Evolutionary conservation across 768 basidiomycete genomes (phyloP).

Genomic region (Rhizopogon vesiculosus): DNA sequence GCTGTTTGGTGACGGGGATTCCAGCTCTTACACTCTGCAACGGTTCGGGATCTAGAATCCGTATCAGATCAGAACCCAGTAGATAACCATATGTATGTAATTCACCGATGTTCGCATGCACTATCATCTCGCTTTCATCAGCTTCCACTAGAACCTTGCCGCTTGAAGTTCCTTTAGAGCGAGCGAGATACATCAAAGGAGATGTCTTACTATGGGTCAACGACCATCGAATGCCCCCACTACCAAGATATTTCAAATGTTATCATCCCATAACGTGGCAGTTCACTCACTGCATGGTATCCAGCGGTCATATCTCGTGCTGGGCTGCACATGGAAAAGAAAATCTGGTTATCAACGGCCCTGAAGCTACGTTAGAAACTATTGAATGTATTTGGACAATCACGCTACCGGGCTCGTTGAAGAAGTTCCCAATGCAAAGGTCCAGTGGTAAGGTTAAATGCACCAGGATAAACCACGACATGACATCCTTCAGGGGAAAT

Average conservation of each 20-base stretch:
- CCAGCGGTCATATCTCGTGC: slow-evolving; percentile 77
- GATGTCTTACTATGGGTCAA: slow-evolving; percentile 76
- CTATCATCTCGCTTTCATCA: slow-evolving; percentile 70
- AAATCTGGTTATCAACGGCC: slow-evolving; percentile 97
- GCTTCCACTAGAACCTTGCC: slow-evolving; percentile 73
- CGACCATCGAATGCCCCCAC: slow-evolving; percentile 90
- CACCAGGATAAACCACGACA: slow-evolving; percentile 86
- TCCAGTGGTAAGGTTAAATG: slow-evolving; percentile 95
- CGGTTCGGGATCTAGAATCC: slow-evolving; percentile 51
- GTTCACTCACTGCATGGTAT: slow-evolving; percentile 77
- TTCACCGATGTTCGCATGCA: slow-evolving; percentile 81
- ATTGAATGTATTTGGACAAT: neutral
- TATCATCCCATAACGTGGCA: neutral
- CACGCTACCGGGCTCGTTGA: slow-evolving; percentile 67
- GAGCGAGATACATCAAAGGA: neutral
- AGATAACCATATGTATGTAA: slow-evolving; percentile 2
- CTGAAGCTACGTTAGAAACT: slow-evolving; percentile 33
- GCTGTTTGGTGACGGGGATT: slow-evolving; percentile 89
- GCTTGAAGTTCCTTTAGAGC: slow-evolving; percentile 36
- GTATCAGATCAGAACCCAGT: neutral
- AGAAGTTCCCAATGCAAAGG: slow-evolving; percentile 96
- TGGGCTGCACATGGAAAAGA: slow-evolving; percentile 92
- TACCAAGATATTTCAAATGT: slow-evolving; percentile 21
- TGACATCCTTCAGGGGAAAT: slow-evolving; percentile 60
- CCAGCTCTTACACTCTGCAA: slow-evolving; percentile 67